Percentiles rank a stretch among this genome's conserved stretches.
These are phyloP conservation scores for Pichia sp. DNA, from an alignment of 1,139 yeast species.

Conservation along the genomic window DNA sequence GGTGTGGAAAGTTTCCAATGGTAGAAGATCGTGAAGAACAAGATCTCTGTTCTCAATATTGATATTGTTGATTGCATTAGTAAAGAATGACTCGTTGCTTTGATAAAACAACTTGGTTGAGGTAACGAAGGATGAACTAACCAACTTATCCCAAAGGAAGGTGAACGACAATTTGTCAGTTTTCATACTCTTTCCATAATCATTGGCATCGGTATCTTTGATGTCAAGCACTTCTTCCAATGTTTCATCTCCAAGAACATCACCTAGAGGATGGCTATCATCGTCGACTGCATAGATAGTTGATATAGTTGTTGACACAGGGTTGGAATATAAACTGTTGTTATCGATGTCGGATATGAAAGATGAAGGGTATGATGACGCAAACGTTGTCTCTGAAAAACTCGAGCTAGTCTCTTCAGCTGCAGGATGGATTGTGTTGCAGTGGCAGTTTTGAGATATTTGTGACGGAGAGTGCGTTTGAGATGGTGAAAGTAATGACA, in stretches of 20 bases:
- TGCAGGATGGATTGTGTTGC: neutral
- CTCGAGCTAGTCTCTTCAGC: neutral
- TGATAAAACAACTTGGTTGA: constrained; percentile 1
- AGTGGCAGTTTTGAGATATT: neutral
- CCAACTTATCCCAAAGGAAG: neutral
- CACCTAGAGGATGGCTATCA: constrained; percentile 7
- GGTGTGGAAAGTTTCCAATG: constrained; percentile 15
- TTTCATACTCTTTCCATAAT: neutral
- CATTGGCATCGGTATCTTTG: neutral
- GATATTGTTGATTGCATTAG: neutral
- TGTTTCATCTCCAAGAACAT: neutral
- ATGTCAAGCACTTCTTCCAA: neutral
- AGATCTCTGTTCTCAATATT: constrained; percentile 1
- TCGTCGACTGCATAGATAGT: neutral
- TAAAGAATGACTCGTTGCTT: neutral
- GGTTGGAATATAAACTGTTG: constrained; percentile 2
- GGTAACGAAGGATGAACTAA: neutral
- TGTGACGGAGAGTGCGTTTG: neutral
- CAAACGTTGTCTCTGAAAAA: neutral
- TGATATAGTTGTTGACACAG: constrained; percentile 1
- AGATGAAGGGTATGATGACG: neutral
- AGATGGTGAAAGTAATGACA: neutral
- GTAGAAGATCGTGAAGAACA: constrained; percentile 8
- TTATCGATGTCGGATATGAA: constrained; percentile 3
- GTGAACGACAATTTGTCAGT: neutral